phyloP scores from a whole-genome alignment of 2,329 filamentous ascomycete genomes.

The Penicillium italicum region DNA sequence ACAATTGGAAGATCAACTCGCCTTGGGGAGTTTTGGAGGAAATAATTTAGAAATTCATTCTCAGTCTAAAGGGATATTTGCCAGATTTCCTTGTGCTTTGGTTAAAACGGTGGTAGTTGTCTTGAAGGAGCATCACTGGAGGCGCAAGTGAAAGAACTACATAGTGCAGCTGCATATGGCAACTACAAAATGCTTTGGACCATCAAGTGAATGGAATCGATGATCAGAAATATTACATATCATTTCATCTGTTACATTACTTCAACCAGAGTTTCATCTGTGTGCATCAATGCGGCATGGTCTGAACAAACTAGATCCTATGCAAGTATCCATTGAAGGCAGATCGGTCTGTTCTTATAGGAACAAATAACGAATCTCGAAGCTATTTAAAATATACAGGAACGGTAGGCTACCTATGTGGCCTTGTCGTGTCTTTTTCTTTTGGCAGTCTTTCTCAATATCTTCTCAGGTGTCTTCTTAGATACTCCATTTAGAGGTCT shows the following conservation, averaged over 20 bases:
- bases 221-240: neutral
- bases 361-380: neutral
- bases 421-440: neutral
- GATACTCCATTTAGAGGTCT: neutral
- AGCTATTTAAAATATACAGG: neutral
- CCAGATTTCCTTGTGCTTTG: no score
- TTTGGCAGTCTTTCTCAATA: no score
- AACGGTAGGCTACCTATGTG: neutral
- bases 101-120: neutral
- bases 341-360: neutral
- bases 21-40: neutral
- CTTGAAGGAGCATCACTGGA: neutral
- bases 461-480: no score
- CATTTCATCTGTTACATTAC: neutral
- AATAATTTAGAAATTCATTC: neutral
- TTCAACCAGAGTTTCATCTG: neutral
- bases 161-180: neutral
- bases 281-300: neutral
- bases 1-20: neutral
- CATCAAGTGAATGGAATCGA: neutral
- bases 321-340: neutral
- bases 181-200: neutral
- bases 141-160: neutral
- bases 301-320: neutral
- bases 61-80: neutral